Evolutionary conservation across 2,329 filamentous ascomycete genomes (phyloP).

Genomic region (Aspergillus costaricaensis): DNA sequence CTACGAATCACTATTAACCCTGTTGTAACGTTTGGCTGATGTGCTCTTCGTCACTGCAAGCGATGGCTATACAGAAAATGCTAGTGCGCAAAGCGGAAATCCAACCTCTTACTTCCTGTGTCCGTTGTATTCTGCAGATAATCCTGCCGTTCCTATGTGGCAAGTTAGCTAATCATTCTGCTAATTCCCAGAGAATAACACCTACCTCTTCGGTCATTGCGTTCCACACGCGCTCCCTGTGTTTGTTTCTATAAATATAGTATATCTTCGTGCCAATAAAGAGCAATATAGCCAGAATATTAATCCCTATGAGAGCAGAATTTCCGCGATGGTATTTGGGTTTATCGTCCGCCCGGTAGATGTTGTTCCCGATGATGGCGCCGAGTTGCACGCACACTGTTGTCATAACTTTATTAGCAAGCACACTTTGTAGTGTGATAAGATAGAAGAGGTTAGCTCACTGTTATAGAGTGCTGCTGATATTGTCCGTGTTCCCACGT

Average conservation of each 20-base stretch:
- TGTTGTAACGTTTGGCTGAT: too few species aligned
- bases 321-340: slow-evolving; percentile 59
- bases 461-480: slow-evolving; percentile 63
- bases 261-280: slow-evolving; percentile 45
- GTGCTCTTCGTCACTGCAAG: too few species aligned
- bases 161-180: not conserved
- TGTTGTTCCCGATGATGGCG: slow-evolving; percentile 43
- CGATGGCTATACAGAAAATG: not conserved
- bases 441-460: not conserved
- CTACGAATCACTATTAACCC: too few species aligned
- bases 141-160: slow-evolving; percentile 11
- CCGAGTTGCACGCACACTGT: slow-evolving; percentile 35
- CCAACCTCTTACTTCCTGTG: slow-evolving; percentile 45
- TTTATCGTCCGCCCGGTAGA: slow-evolving; percentile 54
- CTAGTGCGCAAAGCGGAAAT: slow-evolving; percentile 23
- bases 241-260: slow-evolving; percentile 32
- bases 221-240: slow-evolving; percentile 43
- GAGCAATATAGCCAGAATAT: slow-evolving; percentile 47
- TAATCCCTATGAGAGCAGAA: slow-evolving; percentile 53
- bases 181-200: not conserved
- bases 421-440: not conserved
- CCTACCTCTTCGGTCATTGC: slow-evolving; percentile 38
- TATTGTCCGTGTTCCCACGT: slow-evolving; percentile 63
- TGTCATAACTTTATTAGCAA: slow-evolving; percentile 6
- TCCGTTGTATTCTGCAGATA: slow-evolving; percentile 52